These are phyloP conservation scores for Phytophthora niederhauseri DNA, from an alignment of 352 stramenopile genomes.

Conservation along the genomic window DNA sequence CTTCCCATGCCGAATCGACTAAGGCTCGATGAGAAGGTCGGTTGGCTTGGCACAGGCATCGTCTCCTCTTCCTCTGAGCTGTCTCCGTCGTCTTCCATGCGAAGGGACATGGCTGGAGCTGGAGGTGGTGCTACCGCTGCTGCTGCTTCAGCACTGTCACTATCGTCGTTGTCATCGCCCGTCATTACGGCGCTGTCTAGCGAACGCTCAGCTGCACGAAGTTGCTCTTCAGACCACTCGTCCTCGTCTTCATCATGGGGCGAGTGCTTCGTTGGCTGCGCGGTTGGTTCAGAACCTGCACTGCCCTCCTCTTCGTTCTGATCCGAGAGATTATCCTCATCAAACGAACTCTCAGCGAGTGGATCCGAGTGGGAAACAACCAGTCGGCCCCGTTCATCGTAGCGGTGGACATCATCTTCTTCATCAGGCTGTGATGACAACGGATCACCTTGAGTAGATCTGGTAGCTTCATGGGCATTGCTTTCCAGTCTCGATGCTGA, in stretches of 20 bases:
- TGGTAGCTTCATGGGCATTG: too few species aligned
- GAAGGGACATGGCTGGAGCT: conserved; percentile 2
- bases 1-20: conserved; percentile 21
- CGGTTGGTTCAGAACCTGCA: not conserved
- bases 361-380: conserved; percentile 1
- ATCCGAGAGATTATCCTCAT: conserved; percentile 12
- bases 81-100: conserved; percentile 23
- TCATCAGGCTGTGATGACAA: not conserved
- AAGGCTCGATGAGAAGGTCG: conserved; percentile 10
- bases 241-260: conserved; percentile 15
- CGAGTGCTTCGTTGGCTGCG: conserved; percentile 2
- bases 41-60: conserved; percentile 9
- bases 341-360: conserved; percentile 23
- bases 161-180: not conserved
- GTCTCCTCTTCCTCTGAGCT: conserved; percentile 36
- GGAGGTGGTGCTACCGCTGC: not conserved
- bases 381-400: not conserved
- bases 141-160: not conserved
- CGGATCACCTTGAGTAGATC: not conserved
- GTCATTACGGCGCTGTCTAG: not conserved
- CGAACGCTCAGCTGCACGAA: conserved; percentile 21
- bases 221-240: conserved; percentile 29
- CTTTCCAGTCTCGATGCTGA: too few species aligned
- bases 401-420: conserved; percentile 4
- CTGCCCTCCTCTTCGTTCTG: conserved; percentile 8